Evolutionary conservation across 2,329 filamentous ascomycete genomes (phyloP), one percentile per base, ranked within the genome.

Genomic region (Colletotrichum paranaense): DNA sequence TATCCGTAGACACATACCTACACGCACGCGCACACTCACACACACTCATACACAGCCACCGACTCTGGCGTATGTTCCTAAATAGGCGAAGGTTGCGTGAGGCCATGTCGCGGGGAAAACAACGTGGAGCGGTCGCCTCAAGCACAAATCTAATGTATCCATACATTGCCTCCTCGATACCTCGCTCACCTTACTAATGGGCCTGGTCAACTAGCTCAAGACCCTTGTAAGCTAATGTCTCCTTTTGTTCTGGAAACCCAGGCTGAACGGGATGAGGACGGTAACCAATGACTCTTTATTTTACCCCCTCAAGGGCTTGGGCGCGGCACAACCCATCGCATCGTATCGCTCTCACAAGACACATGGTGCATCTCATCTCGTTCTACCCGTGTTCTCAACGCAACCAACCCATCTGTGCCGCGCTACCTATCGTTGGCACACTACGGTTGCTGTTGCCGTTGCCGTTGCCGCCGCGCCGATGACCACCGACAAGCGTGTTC

Each of bases 301-400:
- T 19, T 42, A 42, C 42, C 42, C 42, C 42, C 42, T 4, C 42
- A 49, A 22, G 19, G 19, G 8, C 42, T 4, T 49, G 42, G 42
- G 42, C 67, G 26, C 24, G 28, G 56, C 30, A 22, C 62, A 55
- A 67, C 63, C 12, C 53, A 38, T 28, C 53, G 66, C 49, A 63
- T 56, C 57, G 60, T 42, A 58, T 66, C 53, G 32, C 38, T 42
- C 16, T 42, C 62, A 55, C 62, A 32, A 55, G 53, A 30, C 28
- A 12, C 42, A 38, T 49, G n/a, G 30, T 11, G 56, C 38, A 28
- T 49, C 19, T 49, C 42, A 49, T 22, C 19, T 42, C 38, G 14
- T 42, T 42, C 16, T 42, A 42, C 6, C 38, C 38, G 38, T 42
- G 14, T 42, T 42, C 38, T 49, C 42, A 49, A 49, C 42, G 4